Conservation (phyloP, 2,329 filamentous ascomycete species). For the Fusarium praegraminearum region DNA sequence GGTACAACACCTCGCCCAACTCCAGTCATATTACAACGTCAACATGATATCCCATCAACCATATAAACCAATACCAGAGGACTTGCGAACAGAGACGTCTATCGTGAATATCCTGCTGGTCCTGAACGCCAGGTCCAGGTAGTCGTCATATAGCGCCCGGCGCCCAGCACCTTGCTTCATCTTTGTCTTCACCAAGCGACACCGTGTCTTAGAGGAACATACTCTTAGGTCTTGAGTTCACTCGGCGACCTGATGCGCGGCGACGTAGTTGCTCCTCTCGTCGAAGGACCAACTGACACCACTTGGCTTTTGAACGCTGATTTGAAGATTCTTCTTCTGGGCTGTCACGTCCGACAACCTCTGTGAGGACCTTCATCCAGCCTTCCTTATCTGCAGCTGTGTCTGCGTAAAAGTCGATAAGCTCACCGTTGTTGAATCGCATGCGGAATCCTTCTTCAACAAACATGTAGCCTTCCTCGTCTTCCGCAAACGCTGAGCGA, state of each 20-base stretch:
- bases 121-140: slow-evolving; percentile 48
- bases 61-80: slow-evolving; percentile 35
- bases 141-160: slow-evolving; percentile 40
- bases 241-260: slow-evolving; percentile 64
- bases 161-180: slow-evolving; percentile 44
- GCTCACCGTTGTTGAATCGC: slow-evolving; percentile 96
- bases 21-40: slow-evolving; percentile 47
- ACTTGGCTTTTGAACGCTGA: slow-evolving; percentile 66
- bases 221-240: slow-evolving; percentile 70
- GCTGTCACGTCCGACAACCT: slow-evolving; percentile 71
- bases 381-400: slow-evolving; percentile 87
- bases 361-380: slow-evolving; percentile 91
- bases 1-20: slow-evolving; percentile 42
- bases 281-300: slow-evolving; percentile 76
- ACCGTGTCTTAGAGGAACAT: slow-evolving; percentile 59
- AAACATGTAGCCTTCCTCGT: slow-evolving; percentile 99
- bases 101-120: slow-evolving; percentile 37
- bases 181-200: slow-evolving; percentile 23
- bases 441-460: slow-evolving; percentile 99
- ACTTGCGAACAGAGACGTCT: slow-evolving; percentile 44
- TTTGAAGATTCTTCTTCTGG: slow-evolving; percentile 59
- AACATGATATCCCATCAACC: slow-evolving; percentile 38
- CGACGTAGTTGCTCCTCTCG: slow-evolving; percentile 70
- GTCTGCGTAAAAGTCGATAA: slow-evolving; percentile 98
- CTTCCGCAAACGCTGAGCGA: slow-evolving; percentile 95